phyloP scores from a whole-genome alignment of 2,329 filamentous ascomycete genomes.

The Bipolaris sorokiniana region DNA sequence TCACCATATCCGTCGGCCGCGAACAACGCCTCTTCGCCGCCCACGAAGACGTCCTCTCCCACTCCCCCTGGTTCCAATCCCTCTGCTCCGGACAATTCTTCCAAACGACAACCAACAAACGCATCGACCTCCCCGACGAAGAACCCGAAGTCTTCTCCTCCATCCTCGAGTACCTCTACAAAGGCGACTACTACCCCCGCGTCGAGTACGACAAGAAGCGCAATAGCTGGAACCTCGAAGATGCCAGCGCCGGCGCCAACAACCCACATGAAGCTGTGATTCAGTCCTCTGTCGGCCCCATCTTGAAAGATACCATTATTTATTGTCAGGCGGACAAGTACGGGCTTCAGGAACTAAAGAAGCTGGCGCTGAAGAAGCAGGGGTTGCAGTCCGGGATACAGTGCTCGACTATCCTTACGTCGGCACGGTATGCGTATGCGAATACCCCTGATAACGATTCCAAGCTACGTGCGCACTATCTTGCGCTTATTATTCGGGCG shows the following conservation, averaged over 20 bases:
- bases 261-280: conserved; percentile 57
- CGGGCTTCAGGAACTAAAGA: conserved; percentile 81
- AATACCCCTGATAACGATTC: conserved; percentile 89
- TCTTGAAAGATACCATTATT: conserved; percentile 87
- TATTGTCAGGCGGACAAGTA: conserved; percentile 90
- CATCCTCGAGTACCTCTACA: conserved; percentile 89
- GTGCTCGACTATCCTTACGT: conserved; percentile 82
- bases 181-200: conserved; percentile 89
- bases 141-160: conserved; percentile 90
- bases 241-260: conserved; percentile 51
- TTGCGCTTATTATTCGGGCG: conserved; percentile 88
- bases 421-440: conserved; percentile 87
- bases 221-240: conserved; percentile 83
- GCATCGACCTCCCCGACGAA: conserved; percentile 81
- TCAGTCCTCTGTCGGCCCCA: conserved; percentile 66
- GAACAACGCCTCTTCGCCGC: conserved; percentile 89
- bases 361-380: conserved; percentile 84
- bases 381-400: conserved; percentile 84
- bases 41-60: conserved; percentile 81
- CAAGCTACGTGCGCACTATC: conserved; percentile 88
- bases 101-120: conserved; percentile 64
- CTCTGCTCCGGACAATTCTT: conserved; percentile 69
- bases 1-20: conserved; percentile 80
- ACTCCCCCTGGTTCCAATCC: conserved; percentile 78
- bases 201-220: conserved; percentile 81